Percentiles rank a stretch among this genome's conserved stretches.
Conservation (phyloP, 2,329 filamentous ascomycete species). For the Stagonosporopsis cucurbitacearum region DNA sequence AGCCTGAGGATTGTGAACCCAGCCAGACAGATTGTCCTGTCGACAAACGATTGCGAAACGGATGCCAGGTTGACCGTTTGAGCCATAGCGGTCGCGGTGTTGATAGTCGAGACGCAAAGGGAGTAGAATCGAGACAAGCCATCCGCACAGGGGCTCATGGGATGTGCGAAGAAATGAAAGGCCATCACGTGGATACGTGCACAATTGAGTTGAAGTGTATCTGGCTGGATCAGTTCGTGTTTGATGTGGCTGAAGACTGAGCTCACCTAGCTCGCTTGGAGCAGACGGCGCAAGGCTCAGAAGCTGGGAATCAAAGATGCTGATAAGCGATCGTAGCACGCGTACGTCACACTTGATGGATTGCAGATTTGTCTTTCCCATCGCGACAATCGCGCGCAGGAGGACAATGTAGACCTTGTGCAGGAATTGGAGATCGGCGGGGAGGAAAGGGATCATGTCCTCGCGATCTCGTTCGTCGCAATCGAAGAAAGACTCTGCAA, state of each 20-base stretch:
- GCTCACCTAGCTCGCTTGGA: slow-evolving; percentile 42
- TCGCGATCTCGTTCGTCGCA: slow-evolving; percentile 43
- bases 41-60: slow-evolving; percentile 43
- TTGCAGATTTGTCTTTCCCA: slow-evolving; percentile 44
- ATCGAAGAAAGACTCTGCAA: slow-evolving; percentile 44
- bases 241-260: not conserved
- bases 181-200: slow-evolving; percentile 45
- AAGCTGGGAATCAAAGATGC: slow-evolving; percentile 47
- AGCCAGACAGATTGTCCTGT: slow-evolving; percentile 42
- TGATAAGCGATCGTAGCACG: slow-evolving; percentile 43
- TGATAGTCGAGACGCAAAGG: slow-evolving; percentile 42
- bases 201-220: slow-evolving; percentile 44
- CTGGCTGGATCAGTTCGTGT: slow-evolving; percentile 28
- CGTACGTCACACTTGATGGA: slow-evolving; percentile 38
- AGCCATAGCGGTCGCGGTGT: slow-evolving; percentile 30
- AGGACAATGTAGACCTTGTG: slow-evolving; percentile 45
- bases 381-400: slow-evolving; percentile 42
- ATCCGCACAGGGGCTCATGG: slow-evolving; percentile 38
- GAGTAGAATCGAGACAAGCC: slow-evolving; percentile 40
- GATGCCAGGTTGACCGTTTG: slow-evolving; percentile 36
- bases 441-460: slow-evolving; percentile 42
- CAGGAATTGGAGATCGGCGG: slow-evolving; percentile 40
- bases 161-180: slow-evolving; percentile 47
- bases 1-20: slow-evolving; percentile 45
- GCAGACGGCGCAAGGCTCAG: slow-evolving; percentile 38